Conservation (phyloP, 768 basidiomycete species). For the Suillus subalutaceus region DNA sequence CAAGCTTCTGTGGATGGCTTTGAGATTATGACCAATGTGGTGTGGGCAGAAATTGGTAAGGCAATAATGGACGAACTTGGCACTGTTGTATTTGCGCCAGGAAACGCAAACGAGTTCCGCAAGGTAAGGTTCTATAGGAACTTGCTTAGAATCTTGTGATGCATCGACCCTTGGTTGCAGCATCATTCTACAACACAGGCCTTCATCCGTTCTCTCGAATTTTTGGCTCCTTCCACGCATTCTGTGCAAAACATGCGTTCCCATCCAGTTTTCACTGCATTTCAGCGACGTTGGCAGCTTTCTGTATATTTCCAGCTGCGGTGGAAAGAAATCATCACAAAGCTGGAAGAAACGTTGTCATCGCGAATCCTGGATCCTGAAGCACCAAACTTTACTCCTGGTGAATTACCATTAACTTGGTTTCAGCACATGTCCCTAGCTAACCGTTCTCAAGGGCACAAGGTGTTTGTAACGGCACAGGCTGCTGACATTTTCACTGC, state of each 20-base stretch:
- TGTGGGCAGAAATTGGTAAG: constrained; percentile 84
- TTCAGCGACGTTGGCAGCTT: constrained; percentile 91
- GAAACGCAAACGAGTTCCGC: constrained; percentile 87
- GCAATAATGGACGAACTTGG: constrained; percentile 89
- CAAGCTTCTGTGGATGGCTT: constrained; percentile 49
- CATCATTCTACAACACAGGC: constrained; percentile 83
- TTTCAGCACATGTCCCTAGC: constrained; percentile 8
- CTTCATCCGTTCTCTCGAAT: constrained; percentile 83
- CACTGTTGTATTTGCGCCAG: constrained; percentile 82
- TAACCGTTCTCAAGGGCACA: constrained; percentile 22
- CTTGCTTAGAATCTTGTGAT: not conserved
- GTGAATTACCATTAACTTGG: constrained; percentile 33
- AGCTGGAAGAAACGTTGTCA: constrained; percentile 70
- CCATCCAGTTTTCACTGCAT: constrained; percentile 70
- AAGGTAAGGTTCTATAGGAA: constrained; percentile 49
- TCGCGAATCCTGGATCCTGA: constrained; percentile 43
- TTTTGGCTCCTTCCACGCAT: constrained; percentile 73
- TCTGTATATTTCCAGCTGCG: constrained; percentile 96
- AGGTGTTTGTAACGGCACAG: constrained; percentile 61
- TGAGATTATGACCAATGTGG: constrained; percentile 83
- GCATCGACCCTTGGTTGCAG: constrained; percentile 41
- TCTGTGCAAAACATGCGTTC: constrained; percentile 72
- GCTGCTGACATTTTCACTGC: constrained; percentile 72
- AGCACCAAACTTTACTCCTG: constrained; percentile 34
- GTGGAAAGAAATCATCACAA: constrained; percentile 90